Evolutionary conservation across 2,329 filamentous ascomycete species (phyloP).

Genomic region (Harringtonia aguacate): DNA sequence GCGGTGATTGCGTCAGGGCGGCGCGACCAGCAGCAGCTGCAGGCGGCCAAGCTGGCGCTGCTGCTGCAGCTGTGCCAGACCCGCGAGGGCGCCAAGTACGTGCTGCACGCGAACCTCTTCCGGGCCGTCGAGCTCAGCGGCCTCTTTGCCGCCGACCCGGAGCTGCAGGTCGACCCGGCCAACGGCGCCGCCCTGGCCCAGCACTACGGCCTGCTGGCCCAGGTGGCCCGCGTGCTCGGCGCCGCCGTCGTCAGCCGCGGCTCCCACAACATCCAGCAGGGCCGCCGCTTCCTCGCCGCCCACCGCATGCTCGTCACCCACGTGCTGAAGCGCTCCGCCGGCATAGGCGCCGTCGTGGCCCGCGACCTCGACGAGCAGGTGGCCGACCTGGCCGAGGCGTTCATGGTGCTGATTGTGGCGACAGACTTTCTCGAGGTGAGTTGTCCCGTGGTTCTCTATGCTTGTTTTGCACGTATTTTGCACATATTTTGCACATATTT

Average conservation of each 20-base stretch:
- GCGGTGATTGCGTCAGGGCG: too few relatives aligned
- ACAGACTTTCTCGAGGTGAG: slow-evolving; percentile 81
- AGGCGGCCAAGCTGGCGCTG: slow-evolving; percentile 67
- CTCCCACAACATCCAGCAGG: slow-evolving; percentile 71
- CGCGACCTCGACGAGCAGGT: slow-evolving; percentile 49
- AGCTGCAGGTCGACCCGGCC: slow-evolving; percentile 62
- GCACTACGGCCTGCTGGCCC: slow-evolving; percentile 76
- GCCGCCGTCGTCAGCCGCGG: slow-evolving; percentile 74
- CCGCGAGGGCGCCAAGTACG: slow-evolving; percentile 68
- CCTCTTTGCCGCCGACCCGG: slow-evolving; percentile 85
- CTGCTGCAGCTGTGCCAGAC: slow-evolving; percentile 78
- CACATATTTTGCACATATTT: not conserved
- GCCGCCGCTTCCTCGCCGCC: slow-evolving; percentile 67
- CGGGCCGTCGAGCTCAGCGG: slow-evolving; percentile 67
- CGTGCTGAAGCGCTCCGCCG: slow-evolving; percentile 80
- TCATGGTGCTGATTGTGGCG: slow-evolving; percentile 71
- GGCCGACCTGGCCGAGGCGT: slow-evolving; percentile 71
- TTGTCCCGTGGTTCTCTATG: slow-evolving; percentile 9
- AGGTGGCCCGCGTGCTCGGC: slow-evolving; percentile 70
- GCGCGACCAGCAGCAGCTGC: slow-evolving; percentile 35
- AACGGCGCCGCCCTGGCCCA: slow-evolving; percentile 59
- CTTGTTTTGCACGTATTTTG: not conserved
- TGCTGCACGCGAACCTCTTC: slow-evolving; percentile 87
- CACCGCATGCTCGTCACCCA: slow-evolving; percentile 78
- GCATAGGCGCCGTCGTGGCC: slow-evolving; percentile 39